phyloP scores from a whole-genome alignment of 1,284 basidiomycete species.

The Sanguinoderma infundibulare region DNA sequence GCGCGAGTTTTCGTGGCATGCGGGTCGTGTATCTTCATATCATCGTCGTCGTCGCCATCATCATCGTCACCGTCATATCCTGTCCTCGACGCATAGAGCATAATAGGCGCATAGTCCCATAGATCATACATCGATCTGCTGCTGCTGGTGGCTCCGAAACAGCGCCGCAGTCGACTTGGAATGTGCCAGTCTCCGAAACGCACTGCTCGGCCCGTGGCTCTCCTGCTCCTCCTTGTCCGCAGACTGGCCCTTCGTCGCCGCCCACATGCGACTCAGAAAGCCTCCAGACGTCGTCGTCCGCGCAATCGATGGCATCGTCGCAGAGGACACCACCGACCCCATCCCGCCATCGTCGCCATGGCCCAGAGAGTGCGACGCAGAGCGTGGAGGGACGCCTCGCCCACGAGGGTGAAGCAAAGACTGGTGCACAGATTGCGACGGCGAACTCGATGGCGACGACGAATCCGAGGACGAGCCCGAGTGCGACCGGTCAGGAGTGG shows the following conservation, averaged over 20 bases:
- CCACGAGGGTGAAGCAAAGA: constrained; percentile 20
- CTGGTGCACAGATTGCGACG: constrained; percentile 12
- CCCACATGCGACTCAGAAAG: constrained; percentile 72
- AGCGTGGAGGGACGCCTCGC: constrained; percentile 10
- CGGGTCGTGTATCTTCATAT: constrained; percentile 13
- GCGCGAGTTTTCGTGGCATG: constrained; percentile 10
- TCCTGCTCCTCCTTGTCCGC: constrained; percentile 39
- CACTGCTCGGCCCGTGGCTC: constrained; percentile 34
- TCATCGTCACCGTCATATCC: constrained; percentile 16
- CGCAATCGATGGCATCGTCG: constrained; percentile 49
- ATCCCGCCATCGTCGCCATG: constrained; percentile 24
- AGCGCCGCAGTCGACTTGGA: constrained; percentile 46
- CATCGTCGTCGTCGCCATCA: constrained; percentile 15
- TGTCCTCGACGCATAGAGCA: constrained; percentile 1
- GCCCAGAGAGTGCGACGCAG: constrained; percentile 13
- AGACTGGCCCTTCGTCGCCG: constrained; percentile 52
- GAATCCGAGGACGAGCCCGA: constrained; percentile 10
- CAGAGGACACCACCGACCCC: constrained; percentile 38
- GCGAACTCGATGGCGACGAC: constrained; percentile 21
- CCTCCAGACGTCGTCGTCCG: constrained; percentile 42
- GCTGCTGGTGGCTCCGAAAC: constrained; percentile 39
- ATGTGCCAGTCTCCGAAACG: constrained; percentile 43
- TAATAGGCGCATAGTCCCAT: constrained; percentile 10
- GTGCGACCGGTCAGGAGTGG: constrained; percentile 6
- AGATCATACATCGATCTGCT: constrained; percentile 23